Conservation (phyloP, 2,329 filamentous ascomycete species). For the Microcyclospora tardicrescens region DNA sequence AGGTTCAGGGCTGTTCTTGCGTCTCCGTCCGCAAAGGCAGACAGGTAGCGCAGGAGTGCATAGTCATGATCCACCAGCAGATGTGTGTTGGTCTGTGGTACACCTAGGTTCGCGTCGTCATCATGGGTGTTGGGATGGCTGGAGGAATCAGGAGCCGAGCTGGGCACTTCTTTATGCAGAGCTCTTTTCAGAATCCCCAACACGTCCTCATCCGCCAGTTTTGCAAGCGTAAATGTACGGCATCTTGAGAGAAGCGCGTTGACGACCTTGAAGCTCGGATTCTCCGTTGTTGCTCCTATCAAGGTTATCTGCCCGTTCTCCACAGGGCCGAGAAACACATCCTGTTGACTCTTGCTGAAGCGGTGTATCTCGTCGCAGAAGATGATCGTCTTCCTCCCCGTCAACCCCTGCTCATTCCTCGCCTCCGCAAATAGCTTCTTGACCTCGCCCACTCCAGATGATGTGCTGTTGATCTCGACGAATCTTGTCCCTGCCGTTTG, state of each 20-base stretch:
- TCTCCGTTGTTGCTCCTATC: conserved; percentile 93
- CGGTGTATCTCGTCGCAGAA: conserved; percentile 97
- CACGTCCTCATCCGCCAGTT: conserved; percentile 61
- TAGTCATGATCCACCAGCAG: conserved; percentile 55
- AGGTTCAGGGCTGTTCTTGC: conserved; percentile 87
- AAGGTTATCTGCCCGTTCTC: conserved; percentile 83
- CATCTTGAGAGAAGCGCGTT: conserved; percentile 78
- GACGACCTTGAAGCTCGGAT: conserved; percentile 87
- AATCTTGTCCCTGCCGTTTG: conserved; percentile 71
- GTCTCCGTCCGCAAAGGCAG: conserved; percentile 81
- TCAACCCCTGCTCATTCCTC: conserved; percentile 62
- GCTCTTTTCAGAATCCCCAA: conserved; percentile 64
- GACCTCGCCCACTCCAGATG: conserved; percentile 73
- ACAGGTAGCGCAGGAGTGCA: conserved; percentile 60
- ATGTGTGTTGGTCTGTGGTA: conserved; percentile 13
- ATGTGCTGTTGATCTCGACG: conserved; percentile 91
- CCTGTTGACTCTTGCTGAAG: conserved; percentile 84
- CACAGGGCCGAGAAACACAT: conserved; percentile 85
- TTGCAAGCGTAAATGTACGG: conserved; percentile 73
- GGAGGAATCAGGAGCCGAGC: conserved; percentile 13
- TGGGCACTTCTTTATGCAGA: conserved; percentile 42
- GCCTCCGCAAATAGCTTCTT: conserved; percentile 87
- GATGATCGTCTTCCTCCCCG: conserved; percentile 82
- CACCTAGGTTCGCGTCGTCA: neutral
- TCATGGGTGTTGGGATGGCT: neutral